Conservation (phyloP, 2,329 filamentous ascomycete genomes). For the Ciborinia camelliae region DNA sequence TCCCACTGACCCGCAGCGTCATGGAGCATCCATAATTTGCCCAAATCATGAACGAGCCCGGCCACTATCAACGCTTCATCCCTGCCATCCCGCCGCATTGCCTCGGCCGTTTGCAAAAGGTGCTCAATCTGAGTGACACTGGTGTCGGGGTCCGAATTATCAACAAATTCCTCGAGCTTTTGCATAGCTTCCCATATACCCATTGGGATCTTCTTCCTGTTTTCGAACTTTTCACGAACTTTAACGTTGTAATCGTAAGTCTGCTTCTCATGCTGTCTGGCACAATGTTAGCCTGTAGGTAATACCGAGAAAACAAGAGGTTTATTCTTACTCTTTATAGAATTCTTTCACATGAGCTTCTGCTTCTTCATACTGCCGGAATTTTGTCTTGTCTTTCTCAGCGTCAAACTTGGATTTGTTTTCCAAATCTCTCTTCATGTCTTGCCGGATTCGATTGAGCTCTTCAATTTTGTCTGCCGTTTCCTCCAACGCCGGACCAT, state of each 20-base stretch:
- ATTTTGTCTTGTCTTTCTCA: slow-evolving; percentile 74
- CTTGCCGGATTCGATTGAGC: slow-evolving; percentile 52
- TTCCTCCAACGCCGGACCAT: slow-evolving; percentile 42
- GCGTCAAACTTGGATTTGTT: slow-evolving; percentile 65
- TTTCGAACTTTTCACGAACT: slow-evolving; percentile 68
- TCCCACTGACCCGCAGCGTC: slow-evolving; percentile 89
- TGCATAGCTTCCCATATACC: slow-evolving; percentile 89
- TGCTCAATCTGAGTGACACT: slow-evolving; percentile 85
- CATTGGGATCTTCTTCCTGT: slow-evolving; percentile 65
- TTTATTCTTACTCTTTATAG: slow-evolving; percentile 56
- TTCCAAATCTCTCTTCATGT: slow-evolving; percentile 45
- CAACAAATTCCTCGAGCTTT: slow-evolving; percentile 85
- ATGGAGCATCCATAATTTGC: slow-evolving; percentile 78
- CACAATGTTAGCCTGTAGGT: slow-evolving; percentile 1
- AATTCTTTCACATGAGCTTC: slow-evolving; percentile 84
- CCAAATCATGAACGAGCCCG: slow-evolving; percentile 74
- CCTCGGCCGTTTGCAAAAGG: slow-evolving; percentile 82
- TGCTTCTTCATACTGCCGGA: slow-evolving; percentile 79
- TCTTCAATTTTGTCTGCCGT: slow-evolving; percentile 50
- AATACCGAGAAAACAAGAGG: neutral
- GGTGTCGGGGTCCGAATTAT: slow-evolving; percentile 89
- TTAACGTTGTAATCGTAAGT: slow-evolving; percentile 81
- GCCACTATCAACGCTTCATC: slow-evolving; percentile 81
- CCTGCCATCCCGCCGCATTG: slow-evolving; percentile 82
- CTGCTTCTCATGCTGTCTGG: slow-evolving; percentile 60